Conservation (phyloP, 768 basidiomycete genomes). For the Panaeolus papilionaceus region DNA sequence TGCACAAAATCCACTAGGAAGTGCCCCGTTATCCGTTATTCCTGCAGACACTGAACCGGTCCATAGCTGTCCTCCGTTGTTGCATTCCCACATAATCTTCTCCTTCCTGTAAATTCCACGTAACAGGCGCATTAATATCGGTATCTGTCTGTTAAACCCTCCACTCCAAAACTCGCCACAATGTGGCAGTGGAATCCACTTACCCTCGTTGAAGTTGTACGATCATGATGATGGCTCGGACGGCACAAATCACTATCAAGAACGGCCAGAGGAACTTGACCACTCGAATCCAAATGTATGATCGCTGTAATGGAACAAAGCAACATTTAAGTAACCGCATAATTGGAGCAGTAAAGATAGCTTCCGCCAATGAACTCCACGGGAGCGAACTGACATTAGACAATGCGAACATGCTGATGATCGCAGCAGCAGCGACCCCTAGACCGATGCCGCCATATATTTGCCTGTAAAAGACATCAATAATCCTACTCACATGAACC, state of each 20-base stretch:
- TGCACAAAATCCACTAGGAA: constrained; percentile 64
- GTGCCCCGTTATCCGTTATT: constrained; percentile 44
- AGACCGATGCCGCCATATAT: constrained; percentile 74
- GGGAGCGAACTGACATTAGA: constrained; percentile 57
- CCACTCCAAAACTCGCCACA: constrained; percentile 16
- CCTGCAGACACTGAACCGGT: constrained; percentile 48
- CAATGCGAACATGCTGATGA: constrained; percentile 63
- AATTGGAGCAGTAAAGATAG: constrained; percentile 11
- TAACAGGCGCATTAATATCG: constrained; percentile 29
- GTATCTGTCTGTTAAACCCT: constrained; percentile 14
- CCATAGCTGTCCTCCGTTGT: constrained; percentile 73
- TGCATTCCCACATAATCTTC: constrained; percentile 77
- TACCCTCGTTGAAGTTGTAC: constrained; percentile 75
- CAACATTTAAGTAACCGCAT: background rate
- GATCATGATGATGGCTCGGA: constrained; percentile 77
- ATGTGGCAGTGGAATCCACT: constrained; percentile 19
- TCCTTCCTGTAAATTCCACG: constrained; percentile 51
- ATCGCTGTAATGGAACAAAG: constrained; percentile 51
- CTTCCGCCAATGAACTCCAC: constrained; percentile 28
- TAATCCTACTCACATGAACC: constrained; percentile 8
- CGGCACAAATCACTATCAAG: constrained; percentile 64
- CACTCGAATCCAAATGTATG: constrained; percentile 71
- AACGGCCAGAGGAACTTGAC: constrained; percentile 76
- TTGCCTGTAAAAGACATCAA: constrained; percentile 46
- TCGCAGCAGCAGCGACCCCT: constrained; percentile 54